These are phyloP conservation scores for Syncephalis plumigaleata DNA, from an alignment of 371 early-diverging fungal genomes.

Conservation along the genomic window DNA sequence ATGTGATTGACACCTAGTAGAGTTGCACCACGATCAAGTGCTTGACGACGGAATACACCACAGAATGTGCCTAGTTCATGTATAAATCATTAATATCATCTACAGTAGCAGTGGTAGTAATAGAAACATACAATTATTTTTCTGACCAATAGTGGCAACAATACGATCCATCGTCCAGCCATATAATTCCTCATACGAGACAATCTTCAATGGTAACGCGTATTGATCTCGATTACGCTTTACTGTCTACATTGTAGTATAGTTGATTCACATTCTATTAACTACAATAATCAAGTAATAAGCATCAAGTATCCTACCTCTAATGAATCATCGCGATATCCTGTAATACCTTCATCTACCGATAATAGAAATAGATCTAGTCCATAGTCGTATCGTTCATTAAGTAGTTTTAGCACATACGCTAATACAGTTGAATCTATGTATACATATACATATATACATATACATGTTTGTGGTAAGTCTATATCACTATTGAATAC, in stretches of 20 bases:
- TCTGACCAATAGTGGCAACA: constrained; percentile 85
- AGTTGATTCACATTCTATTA: not conserved
- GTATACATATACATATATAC: not conserved
- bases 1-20: constrained; percentile 88
- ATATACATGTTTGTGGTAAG: not conserved
- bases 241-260: constrained; percentile 43
- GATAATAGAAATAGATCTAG: constrained; percentile 85
- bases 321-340: constrained; percentile 97
- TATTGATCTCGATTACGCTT: constrained; percentile 92
- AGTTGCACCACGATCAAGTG: constrained; percentile 92
- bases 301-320: constrained; percentile 35
- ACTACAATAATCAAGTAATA: not conserved
- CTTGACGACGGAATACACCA: constrained; percentile 98
- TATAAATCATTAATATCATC: not conserved
- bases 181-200: constrained; percentile 91
- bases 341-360: constrained; percentile 99
- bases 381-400: constrained; percentile 89
- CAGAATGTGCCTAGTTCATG: constrained; percentile 89
- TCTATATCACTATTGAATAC: not conserved
- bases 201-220: constrained; percentile 79
- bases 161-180: constrained; percentile 99
- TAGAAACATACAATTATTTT: constrained; percentile 74
- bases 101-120: not conserved
- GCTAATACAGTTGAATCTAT: constrained; percentile 97
- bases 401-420: constrained; percentile 87